These are phyloP conservation scores for Mucor racemosus DNA, from an alignment of 371 early-diverging fungal species.

Conservation along the genomic window DNA sequence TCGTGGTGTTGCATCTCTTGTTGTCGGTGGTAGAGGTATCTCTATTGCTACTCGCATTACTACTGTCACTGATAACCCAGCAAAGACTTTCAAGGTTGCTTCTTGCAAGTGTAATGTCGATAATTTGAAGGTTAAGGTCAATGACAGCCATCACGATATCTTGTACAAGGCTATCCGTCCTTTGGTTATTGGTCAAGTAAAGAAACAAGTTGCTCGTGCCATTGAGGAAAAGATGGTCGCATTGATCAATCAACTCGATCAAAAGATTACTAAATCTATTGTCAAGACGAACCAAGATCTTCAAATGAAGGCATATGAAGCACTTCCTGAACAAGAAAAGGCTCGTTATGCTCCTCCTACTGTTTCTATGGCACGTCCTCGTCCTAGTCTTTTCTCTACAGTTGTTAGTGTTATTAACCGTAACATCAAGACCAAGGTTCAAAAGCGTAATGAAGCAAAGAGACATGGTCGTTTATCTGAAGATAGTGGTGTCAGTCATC, in stretches of 20 bases:
- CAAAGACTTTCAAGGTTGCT: constrained; percentile 41
- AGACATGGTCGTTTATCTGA: constrained; percentile 5
- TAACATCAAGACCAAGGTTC: constrained; percentile 29
- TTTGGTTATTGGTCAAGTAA: constrained; percentile 51
- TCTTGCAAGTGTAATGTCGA: constrained; percentile 52
- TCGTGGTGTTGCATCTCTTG: constrained; percentile 57
- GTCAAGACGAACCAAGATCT: constrained; percentile 33
- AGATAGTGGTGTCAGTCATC: neutral
- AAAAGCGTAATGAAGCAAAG: constrained; percentile 21
- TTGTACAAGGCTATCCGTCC: constrained; percentile 56
- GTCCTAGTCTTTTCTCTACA: constrained; percentile 28
- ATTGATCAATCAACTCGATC: constrained; percentile 38
- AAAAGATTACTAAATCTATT: constrained; percentile 32
- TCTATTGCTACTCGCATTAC: constrained; percentile 42
- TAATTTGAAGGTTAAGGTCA: constrained; percentile 57
- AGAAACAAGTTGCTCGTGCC: constrained; percentile 53
- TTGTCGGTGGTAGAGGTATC: constrained; percentile 61
- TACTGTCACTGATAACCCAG: constrained; percentile 33
- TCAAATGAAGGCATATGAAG: constrained; percentile 23
- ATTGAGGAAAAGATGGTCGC: constrained; percentile 52
- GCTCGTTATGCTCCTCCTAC: neutral
- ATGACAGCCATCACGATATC: constrained; percentile 51
- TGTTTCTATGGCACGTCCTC: constrained; percentile 21
- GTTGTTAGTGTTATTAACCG: constrained; percentile 30
- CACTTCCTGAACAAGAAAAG: constrained; percentile 25